Evolutionary conservation across 2,329 filamentous ascomycete species (phyloP).

Genomic region (Colletotrichum sp.): DNA sequence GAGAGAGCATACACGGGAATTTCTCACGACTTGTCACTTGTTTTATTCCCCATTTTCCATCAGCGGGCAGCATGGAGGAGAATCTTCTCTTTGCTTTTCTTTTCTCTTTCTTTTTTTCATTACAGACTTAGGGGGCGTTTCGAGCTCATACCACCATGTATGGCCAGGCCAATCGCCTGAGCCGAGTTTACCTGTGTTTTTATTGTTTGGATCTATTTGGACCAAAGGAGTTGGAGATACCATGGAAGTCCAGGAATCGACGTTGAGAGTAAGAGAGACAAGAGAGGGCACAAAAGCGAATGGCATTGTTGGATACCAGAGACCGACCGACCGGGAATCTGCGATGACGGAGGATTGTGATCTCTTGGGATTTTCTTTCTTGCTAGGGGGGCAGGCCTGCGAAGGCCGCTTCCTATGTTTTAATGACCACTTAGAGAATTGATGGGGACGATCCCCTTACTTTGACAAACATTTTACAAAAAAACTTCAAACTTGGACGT

Average conservation of each 20-base stretch:
- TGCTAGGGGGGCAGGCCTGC: background rate
- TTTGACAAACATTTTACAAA: background rate
- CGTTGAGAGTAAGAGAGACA: background rate
- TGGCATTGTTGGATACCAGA: background rate
- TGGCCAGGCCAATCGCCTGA: background rate
- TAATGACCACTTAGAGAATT: background rate
- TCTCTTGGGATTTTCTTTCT: background rate
- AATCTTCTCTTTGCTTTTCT: background rate
- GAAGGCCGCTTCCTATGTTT: background rate
- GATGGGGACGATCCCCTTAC: background rate
- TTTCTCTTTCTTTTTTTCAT: constrained; percentile 4
- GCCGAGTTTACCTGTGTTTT: background rate
- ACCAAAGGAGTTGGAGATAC: constrained; percentile 18
- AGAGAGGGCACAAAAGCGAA: background rate
- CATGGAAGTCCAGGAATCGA: constrained; percentile 8
- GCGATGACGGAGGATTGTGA: background rate
- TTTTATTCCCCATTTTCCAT: constrained; percentile 14
- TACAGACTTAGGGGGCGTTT: background rate
- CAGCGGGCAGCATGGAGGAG: constrained; percentile 16
- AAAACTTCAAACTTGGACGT: background rate
- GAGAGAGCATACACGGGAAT: background rate
- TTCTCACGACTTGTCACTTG: constrained; percentile 19
- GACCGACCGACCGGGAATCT: background rate
- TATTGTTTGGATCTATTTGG: background rate
- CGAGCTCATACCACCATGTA: background rate